Percentiles rank a stretch among this genome's conserved stretches.
Evolutionary conservation across 306 rosid species (phyloP).

Genomic region (Coriaria nepalensis): DNA sequence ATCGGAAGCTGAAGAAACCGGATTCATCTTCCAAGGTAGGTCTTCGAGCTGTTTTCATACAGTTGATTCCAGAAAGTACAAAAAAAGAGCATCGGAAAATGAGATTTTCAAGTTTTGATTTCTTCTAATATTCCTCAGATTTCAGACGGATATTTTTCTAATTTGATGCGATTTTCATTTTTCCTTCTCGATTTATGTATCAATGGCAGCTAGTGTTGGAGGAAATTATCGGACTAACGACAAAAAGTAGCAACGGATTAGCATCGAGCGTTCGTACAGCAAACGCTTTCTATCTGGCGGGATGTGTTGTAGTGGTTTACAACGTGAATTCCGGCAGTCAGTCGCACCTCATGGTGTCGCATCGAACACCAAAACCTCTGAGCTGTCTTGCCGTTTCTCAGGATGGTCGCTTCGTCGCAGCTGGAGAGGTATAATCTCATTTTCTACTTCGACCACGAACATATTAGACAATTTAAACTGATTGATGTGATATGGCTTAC

Average conservation of each 20-base stretch:
- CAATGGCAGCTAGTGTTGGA: constrained; percentile 42
- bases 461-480: too few species aligned
- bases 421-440: constrained; percentile 46
- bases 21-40: constrained; percentile 32
- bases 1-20: constrained; percentile 33
- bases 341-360: constrained; percentile 49
- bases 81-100: neutral
- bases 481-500: too few species aligned
- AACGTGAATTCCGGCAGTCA: constrained; percentile 39
- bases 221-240: constrained; percentile 58
- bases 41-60: constrained; percentile 1
- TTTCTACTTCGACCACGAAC: neutral
- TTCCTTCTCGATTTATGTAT: constrained; percentile 3
- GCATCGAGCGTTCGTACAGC: constrained; percentile 32
- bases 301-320: constrained; percentile 54
- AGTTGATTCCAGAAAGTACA: constrained; percentile 2
- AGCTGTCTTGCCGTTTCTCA: constrained; percentile 54
- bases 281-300: constrained; percentile 48
- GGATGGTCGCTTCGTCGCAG: constrained; percentile 53
- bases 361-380: constrained; percentile 45
- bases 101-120: neutral
- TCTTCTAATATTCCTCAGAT: neutral
- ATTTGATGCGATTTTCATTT: neutral
- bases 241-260: constrained; percentile 44
- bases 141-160: too few species aligned